phyloP scores from a whole-genome alignment of 129 eudicot species.

The Heracleum sosnowskyi region DNA sequence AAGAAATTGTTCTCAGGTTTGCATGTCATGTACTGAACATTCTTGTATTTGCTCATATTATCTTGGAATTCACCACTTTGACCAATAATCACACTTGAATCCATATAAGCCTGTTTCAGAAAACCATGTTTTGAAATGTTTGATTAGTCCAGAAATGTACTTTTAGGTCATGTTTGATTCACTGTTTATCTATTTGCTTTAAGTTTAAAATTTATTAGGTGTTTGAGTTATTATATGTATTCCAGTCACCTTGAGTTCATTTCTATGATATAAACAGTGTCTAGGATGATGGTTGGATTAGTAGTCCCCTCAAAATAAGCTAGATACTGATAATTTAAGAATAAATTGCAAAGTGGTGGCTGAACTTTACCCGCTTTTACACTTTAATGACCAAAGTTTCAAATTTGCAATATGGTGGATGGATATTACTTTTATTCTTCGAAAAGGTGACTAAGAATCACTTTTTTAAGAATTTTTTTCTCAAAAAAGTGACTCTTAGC shows the following conservation, averaged over 20 bases:
- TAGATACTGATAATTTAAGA: no score
- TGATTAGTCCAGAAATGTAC: neutral
- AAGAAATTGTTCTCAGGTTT: slow-evolving; percentile 63
- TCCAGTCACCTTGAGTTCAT: no score
- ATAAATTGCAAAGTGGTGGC: no score
- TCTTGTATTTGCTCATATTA: slow-evolving; percentile 48
- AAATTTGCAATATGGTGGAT: no score
- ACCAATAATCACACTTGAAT: slow-evolving; percentile 91
- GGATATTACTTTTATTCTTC: no score
- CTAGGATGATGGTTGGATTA: neutral
- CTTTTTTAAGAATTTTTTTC: no score
- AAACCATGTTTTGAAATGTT: neutral
- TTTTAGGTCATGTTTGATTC: neutral
- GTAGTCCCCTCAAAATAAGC: neutral
- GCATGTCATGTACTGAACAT: slow-evolving; percentile 79
- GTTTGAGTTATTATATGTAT: no score
- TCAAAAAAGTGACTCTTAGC: no score
- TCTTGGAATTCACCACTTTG: slow-evolving; percentile 64
- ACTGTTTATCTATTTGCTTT: neutral
- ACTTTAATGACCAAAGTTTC: no score
- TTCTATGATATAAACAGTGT: no score
- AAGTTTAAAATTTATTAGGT: neutral
- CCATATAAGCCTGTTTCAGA: slow-evolving; percentile 62
- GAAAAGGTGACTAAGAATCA: no score
- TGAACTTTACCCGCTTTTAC: no score